Evolutionary conservation across 805 yeast genomes (phyloP).

Genomic region (Spathaspora passalidarum): DNA sequence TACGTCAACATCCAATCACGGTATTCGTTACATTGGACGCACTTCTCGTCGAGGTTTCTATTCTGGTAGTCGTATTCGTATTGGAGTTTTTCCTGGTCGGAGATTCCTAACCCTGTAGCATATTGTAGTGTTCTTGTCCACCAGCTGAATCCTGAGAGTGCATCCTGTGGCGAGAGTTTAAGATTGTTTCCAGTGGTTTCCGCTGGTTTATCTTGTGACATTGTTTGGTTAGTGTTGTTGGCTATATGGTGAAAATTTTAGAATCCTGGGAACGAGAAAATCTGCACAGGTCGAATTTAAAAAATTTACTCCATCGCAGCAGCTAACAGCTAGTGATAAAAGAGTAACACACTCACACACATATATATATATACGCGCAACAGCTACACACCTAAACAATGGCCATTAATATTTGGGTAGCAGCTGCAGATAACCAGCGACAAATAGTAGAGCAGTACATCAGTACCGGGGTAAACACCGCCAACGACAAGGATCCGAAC

Average conservation of each 20-base stretch:
- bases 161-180: constrained; percentile 25
- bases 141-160: constrained; percentile 64
- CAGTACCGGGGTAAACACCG: constrained; percentile 47
- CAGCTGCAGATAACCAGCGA: constrained; percentile 82
- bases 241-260: too few species aligned
- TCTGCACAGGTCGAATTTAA: too few species aligned
- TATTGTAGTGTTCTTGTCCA: constrained; percentile 74
- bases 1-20: constrained; percentile 76
- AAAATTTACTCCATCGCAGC: too few species aligned
- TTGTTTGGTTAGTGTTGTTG: too few species aligned
- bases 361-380: not conserved
- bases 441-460: constrained; percentile 57
- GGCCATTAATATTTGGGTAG: constrained; percentile 82
- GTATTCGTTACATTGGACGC: constrained; percentile 68
- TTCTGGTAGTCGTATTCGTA: constrained; percentile 58
- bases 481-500: constrained; percentile 81
- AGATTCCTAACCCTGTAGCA: constrained; percentile 65
- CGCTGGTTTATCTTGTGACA: too few species aligned
- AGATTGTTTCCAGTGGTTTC: too few species aligned
- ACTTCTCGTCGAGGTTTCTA: constrained; percentile 46
- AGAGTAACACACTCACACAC: too few species aligned
- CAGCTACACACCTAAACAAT: constrained; percentile 15
- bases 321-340: too few species aligned
- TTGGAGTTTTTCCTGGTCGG: constrained; percentile 43
- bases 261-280: too few species aligned